Evolutionary conservation across 768 basidiomycete genomes (phyloP).

Genomic region (Boletus coccyginus): DNA sequence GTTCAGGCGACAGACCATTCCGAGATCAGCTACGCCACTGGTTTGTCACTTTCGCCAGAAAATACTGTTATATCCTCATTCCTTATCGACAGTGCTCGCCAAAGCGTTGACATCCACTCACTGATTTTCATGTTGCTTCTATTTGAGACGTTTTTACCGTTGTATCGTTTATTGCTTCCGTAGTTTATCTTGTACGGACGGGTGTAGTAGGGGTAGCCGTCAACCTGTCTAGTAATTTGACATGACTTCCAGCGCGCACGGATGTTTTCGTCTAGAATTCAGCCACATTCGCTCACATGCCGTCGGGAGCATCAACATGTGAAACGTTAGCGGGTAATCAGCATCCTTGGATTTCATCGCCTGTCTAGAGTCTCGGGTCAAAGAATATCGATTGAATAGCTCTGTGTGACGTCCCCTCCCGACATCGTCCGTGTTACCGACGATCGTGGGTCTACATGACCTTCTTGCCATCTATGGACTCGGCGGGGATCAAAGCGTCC

Average conservation of each 20-base stretch:
- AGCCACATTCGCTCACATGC: constrained; percentile 8
- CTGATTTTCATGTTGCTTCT: constrained; percentile 7
- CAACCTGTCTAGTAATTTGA: neutral
- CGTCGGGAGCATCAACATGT: neutral
- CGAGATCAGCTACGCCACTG: constrained; percentile 69
- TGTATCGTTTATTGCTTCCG: neutral
- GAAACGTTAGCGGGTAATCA: neutral
- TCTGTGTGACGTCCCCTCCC: constrained; percentile 1
- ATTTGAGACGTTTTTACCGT: neutral
- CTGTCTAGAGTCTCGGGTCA: neutral
- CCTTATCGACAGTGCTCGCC: constrained; percentile 12
- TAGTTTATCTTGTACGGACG: neutral
- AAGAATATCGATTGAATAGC: neutral
- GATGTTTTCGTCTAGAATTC: constrained; percentile 1
- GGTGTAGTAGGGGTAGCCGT: neutral
- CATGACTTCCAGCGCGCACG: neutral
- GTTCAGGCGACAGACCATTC: constrained; percentile 80
- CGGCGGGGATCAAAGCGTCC: constrained; percentile 24
- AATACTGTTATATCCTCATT: neutral
- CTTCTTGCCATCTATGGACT: constrained; percentile 19
- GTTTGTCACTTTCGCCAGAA: constrained; percentile 42
- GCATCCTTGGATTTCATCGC: neutral
- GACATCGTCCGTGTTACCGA: constrained; percentile 15
- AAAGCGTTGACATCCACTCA: constrained; percentile 17
- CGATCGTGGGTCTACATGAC: constrained; percentile 22